Evolutionary conservation across 2,329 filamentous ascomycete species (phyloP), one percentile per base, ranked within the genome.

Genomic region (Sporothrix phasma): DNA sequence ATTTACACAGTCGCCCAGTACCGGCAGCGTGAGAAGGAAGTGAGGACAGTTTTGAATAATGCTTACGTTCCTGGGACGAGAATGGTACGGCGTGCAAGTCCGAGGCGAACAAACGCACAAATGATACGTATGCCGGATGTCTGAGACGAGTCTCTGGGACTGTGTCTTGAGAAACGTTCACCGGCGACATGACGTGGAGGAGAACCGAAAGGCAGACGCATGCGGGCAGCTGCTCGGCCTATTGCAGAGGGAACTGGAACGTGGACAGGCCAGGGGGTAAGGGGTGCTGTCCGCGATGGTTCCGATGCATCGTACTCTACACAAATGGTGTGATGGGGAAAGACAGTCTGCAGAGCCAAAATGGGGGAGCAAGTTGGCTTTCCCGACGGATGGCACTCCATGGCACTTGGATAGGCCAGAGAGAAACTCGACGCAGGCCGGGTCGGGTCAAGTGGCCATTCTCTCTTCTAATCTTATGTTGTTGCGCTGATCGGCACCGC

Each of bases 171-270:
- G 49, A 5, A 34, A 34, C 7, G 17, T 22, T 54, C 11, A 11
- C 49, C 22, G 45, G 31, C 45, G 46, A 43, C 15, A 43, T 53
- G 46, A 43, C 46, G 31, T 49, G 13, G 45, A 37, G 31, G 43
- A 61, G 31, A 45, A 60, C 56, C 22, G 54, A 58, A 58, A 37
- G 51, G 51, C 3, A 46, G 31, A 29, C 19, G 29, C 13, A 58
- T 49, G 61, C 62, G 22, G 41, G 53, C 31, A 59, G 22, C 62
- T 43, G 62, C 13, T 54, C 31, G 43, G 49, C 41, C 51, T 49
- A 49, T 60, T 41, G 45, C 26, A 31, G 26, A 60, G 56, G 39
- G 41, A 43, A 60, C 41, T 34, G n/a, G 58, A 22, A n/a, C 29
- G 19, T 53, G 34, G 19, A 10, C 4, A 31, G 53, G n/a, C n/a